Base-by-base conservation (phyloP, 2,329 filamentous ascomycete species). In the Apiospora malaysiana region DNA sequence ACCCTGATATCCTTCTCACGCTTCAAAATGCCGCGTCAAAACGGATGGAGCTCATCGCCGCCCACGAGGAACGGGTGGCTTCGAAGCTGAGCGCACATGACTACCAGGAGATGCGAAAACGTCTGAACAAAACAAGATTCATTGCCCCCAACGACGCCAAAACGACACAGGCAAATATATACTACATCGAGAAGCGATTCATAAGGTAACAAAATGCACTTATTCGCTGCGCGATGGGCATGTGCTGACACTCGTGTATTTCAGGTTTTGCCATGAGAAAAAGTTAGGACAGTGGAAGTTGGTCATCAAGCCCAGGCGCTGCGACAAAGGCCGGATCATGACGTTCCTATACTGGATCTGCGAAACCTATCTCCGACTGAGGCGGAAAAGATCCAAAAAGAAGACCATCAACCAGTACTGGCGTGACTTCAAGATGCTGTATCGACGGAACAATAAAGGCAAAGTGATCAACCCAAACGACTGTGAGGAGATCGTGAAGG, bases 351-450 rank as follows among this genome's bases (percentile, higher is more conserved):
- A 63, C 56, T 63, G 56, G 56, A 63, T 63, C 32, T 63, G 56
- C 25, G 32, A 63, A 40, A 63, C 56, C 32, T 63, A 63, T 63
- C 8, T 63, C 14, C 25, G 21, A 23, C 56, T 23, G 7, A 63
- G 18, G 23, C 32, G 25, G 32, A 63, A 63, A 37, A 63, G 56
- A 63, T 32, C 56, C 32, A 63, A 63, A 23, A 63, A 63, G 56
- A 63, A 63, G 56, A 63, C 56, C 6, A 23, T 63, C 32, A 63
- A 63, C 56, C 32, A 63, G 56, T 63, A 63, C 56, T 63, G 32
- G 56, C 56, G 56, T 63, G 56, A 63, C 32, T 63, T 63, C 32
- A 63, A 63, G 56, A 63, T 63, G 56, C 25, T 63, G 56, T 63
- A 32, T 63, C 56, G 56, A 23, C 23, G 56, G 12, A 23, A 18